Conservation (phyloP, 2,329 filamentous ascomycete genomes). For the Bipolaris oryzae region DNA sequence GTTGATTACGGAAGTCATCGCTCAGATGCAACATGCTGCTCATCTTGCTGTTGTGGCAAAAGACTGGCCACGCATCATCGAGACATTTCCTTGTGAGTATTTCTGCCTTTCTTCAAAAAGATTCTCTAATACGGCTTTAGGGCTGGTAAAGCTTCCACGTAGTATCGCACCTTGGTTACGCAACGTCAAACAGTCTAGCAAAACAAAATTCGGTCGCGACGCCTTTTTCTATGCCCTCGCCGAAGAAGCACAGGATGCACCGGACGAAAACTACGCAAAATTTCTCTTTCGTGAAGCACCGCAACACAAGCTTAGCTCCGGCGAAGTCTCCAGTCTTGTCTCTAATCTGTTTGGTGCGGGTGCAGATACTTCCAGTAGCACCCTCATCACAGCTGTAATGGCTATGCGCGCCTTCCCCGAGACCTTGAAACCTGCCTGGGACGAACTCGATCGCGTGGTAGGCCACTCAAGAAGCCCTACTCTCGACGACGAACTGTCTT, state of each 20-base stretch:
- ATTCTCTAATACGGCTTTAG: background rate
- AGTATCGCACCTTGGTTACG: constrained; percentile 46
- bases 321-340: constrained; percentile 41
- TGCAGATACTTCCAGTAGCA: constrained; percentile 41
- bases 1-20: constrained; percentile 64
- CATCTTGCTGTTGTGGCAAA: constrained; percentile 58
- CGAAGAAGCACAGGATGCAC: constrained; percentile 35
- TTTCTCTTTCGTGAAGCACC: constrained; percentile 51
- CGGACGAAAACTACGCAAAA: constrained; percentile 42
- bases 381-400: constrained; percentile 40
- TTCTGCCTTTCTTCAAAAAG: no score
- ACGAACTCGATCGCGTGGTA: constrained; percentile 42
- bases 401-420: constrained; percentile 44
- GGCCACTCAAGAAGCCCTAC: constrained; percentile 40
- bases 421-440: constrained; percentile 35
- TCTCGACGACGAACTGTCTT: constrained; percentile 41
- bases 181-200: constrained; percentile 31
- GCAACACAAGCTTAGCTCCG: constrained; percentile 34
- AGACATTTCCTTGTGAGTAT: constrained; percentile 55
- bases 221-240: constrained; percentile 46
- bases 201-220: constrained; percentile 30
- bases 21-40: constrained; percentile 62
- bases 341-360: constrained; percentile 43
- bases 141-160: constrained; percentile 61
- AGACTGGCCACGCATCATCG: constrained; percentile 63